These are phyloP conservation scores for Kodamaea neixiangensis DNA, from an alignment of 805 yeast species.

Conservation along the genomic window DNA sequence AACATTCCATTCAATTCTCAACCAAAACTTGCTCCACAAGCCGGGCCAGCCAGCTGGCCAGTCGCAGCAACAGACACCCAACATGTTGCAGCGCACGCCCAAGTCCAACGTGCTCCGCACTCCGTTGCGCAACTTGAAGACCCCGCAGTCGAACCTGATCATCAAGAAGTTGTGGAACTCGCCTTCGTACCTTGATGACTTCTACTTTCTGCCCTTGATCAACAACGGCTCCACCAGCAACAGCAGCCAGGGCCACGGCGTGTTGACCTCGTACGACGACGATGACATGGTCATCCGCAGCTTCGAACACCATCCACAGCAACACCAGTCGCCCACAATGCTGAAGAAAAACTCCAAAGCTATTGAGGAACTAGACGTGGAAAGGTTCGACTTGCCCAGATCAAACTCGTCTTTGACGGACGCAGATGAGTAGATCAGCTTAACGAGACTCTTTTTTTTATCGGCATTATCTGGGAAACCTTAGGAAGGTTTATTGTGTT, in stretches of 20 bases:
- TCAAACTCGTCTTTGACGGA: constrained; percentile 13
- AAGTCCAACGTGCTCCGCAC: constrained; percentile 33
- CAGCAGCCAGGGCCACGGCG: constrained; percentile 8
- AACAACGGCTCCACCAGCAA: constrained; percentile 7
- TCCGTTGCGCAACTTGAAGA: constrained; percentile 36
- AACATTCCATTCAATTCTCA: constrained; percentile 13
- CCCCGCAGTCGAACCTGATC: constrained; percentile 46
- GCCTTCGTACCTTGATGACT: constrained; percentile 67
- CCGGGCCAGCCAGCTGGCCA: constrained; percentile 7
- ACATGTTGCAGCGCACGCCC: constrained; percentile 25
- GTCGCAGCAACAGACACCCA: constrained; percentile 3
- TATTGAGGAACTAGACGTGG: background rate
- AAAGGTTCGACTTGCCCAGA: constrained; percentile 5
- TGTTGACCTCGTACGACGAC: constrained; percentile 44
- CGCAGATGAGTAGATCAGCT: constrained; percentile 9
- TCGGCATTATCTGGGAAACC: constrained; percentile 1
- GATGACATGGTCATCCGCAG: constrained; percentile 47
- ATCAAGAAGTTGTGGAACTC: constrained; percentile 62
- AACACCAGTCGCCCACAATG: constrained; percentile 15
- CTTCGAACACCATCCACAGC: constrained; percentile 30
- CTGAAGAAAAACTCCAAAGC: background rate
- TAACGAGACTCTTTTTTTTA: constrained; percentile 1
- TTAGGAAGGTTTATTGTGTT: constrained; percentile 3
- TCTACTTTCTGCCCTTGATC: constrained; percentile 49
- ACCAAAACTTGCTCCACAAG: constrained; percentile 20